These are phyloP conservation scores for Seiridium unicorne DNA, from an alignment of 2,329 filamentous ascomycete species.

Conservation along the genomic window DNA sequence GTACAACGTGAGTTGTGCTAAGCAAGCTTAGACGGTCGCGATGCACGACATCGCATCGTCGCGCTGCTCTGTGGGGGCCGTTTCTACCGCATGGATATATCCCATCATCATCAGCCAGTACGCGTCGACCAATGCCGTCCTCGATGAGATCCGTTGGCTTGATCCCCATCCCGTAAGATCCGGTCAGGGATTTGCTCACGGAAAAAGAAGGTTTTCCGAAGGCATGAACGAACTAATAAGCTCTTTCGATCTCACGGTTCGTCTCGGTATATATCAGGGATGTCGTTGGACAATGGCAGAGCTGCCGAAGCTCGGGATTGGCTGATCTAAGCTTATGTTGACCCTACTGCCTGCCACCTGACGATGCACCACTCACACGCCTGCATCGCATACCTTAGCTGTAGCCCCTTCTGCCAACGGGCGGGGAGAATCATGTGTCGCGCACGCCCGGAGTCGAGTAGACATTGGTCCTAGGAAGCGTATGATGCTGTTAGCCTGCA, in stretches of 20 bases:
- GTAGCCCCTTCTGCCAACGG: not conserved
- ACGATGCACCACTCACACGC: not conserved
- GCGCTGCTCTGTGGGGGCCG: not conserved
- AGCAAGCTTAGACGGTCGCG: not conserved
- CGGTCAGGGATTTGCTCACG: not conserved
- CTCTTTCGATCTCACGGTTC: constrained; percentile 10
- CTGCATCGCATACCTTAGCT: not conserved
- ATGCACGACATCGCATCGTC: constrained; percentile 8
- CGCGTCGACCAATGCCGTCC: not conserved
- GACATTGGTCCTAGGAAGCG: not conserved
- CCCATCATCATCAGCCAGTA: not conserved
- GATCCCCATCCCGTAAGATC: constrained; percentile 2
- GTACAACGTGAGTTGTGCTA: not conserved
- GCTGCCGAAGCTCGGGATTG: constrained; percentile 10
- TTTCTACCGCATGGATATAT: not conserved
- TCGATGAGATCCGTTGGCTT: not conserved
- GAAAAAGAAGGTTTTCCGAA: not conserved
- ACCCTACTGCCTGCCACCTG: not conserved
- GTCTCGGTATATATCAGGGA: constrained; percentile 14
- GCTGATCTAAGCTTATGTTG: constrained; percentile 9
- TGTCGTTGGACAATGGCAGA: constrained; percentile 8
- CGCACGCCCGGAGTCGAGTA: not conserved
- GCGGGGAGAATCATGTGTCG: constrained; percentile 1
- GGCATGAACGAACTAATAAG: constrained; percentile 9
- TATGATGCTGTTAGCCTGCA: not conserved